These are phyloP conservation scores for Hygrocybe punicea DNA, from an alignment of 768 basidiomycete species.

Conservation along the genomic window DNA sequence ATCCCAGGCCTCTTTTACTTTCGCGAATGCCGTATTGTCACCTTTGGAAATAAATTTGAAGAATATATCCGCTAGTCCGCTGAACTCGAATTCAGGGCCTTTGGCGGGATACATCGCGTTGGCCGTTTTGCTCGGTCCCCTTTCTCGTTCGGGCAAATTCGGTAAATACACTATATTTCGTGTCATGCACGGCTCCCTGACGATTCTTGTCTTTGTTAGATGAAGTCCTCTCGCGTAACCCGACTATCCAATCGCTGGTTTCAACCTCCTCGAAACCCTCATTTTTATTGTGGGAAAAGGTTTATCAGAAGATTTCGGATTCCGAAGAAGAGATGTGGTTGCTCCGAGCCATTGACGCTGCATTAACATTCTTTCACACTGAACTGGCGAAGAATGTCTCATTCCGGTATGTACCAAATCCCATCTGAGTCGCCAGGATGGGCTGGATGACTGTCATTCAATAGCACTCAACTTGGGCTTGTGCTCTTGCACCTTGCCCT, in stretches of 20 bases:
- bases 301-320: conserved; percentile 68
- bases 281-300: conserved; percentile 85
- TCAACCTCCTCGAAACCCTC: conserved; percentile 64
- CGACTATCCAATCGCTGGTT: conserved; percentile 45
- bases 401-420: conserved; percentile 46
- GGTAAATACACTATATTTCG: conserved; percentile 34
- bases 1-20: conserved; percentile 43
- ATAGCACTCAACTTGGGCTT: conserved; percentile 60
- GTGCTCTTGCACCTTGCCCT: conserved; percentile 67
- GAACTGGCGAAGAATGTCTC: conserved; percentile 53
- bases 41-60: conserved; percentile 72
- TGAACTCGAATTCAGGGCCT: conserved; percentile 60
- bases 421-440: background rate
- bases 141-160: conserved; percentile 48
- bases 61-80: conserved; percentile 55
- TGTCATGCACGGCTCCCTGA: conserved; percentile 17
- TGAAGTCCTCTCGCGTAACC: conserved; percentile 47
- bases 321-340: conserved; percentile 73
- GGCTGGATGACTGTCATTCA: background rate
- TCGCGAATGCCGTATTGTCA: conserved; percentile 55
- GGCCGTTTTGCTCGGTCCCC: conserved; percentile 62
- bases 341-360: conserved; percentile 56
- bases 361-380: conserved; percentile 43
- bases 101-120: conserved; percentile 81
- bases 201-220: conserved; percentile 27